Base-by-base conservation (phyloP, 169 alveolate genomes). In the Babesia divergens region DNA sequence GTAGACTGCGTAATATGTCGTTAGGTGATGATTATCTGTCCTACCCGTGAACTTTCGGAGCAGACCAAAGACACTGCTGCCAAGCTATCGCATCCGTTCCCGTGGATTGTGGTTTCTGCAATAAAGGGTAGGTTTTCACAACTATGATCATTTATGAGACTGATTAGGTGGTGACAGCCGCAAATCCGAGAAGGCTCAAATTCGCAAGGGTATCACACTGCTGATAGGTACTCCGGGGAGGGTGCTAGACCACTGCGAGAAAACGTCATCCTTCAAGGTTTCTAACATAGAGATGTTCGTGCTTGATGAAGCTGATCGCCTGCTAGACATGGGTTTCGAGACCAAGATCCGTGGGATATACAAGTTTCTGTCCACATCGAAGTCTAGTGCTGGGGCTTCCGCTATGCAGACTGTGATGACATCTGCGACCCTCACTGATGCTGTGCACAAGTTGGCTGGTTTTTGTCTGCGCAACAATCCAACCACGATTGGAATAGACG, bases 141-240 rank as follows among this genome's bases (percentile, higher is more conserved):
- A 5, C 8, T 1, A 18, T 0, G 35, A 67, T n/a, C 70, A 88
- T 5, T 91, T 91, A 56, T 14, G 56, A 24, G 42, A 46, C 22
- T 4, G 35, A 51, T 5, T 84, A 22, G 97, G 98, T 2, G 98
- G 98, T n/a, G 97, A 92, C 70, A 91, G 92, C 60, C 83, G 91
- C 42, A 93, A 92, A 53, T 83, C 92, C 34, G 97, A 94, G 71
- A 91, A 90, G 83, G 93, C 92, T 50, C 94, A 97, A 46, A 84
- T 98, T 35, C 88, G 94, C 56, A 91, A 91, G 65, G 96, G 97
- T 0, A 95, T 98, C 28, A 97, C 98, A 70, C 80, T 96, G 14
- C 80, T 97, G 38, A 91, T 96, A 14, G 97, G 97, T 29, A 98
- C 99, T 31, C 99, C 99, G 7, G 99, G 99, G 14, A 91, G 99